Percentiles rank a stretch among this genome's conserved stretches.
phyloP scores from a whole-genome alignment of 73 alveolate species.

The Tetrahymena borealis region DNA sequence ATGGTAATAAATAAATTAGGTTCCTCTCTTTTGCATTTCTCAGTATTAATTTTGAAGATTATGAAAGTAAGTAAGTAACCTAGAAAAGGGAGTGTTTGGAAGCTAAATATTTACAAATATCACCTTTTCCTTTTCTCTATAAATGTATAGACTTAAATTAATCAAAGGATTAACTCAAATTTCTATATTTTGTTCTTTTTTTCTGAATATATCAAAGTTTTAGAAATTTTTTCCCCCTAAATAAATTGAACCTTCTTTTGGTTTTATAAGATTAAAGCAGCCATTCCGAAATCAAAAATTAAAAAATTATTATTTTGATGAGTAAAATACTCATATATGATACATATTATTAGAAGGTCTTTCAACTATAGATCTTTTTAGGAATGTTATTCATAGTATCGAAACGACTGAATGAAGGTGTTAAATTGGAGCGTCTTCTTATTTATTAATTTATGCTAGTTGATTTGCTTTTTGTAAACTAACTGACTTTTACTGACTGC shows the following conservation, averaged over 20 bases:
- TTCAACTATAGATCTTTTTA: neutral
- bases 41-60: neutral
- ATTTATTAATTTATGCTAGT: neutral
- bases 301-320: no score
- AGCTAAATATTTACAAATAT: neutral
- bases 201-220: neutral
- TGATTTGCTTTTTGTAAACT: neutral
- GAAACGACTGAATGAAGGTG: neutral
- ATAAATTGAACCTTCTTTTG: no score
- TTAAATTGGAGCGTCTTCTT: neutral
- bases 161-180: slow-evolving; percentile 1
- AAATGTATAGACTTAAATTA: neutral
- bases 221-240: neutral
- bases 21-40: neutral
- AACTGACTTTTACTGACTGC: neutral
- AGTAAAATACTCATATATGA: no score
- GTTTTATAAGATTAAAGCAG: no score
- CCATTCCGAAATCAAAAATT: no score
- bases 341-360: no score
- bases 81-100: neutral
- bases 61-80: neutral
- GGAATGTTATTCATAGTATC: neutral
- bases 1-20: neutral
- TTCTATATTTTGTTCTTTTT: no score
- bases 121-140: no score